These are phyloP conservation scores for Boletus eberwhitei DNA, from an alignment of 768 basidiomycete species.

Conservation along the genomic window DNA sequence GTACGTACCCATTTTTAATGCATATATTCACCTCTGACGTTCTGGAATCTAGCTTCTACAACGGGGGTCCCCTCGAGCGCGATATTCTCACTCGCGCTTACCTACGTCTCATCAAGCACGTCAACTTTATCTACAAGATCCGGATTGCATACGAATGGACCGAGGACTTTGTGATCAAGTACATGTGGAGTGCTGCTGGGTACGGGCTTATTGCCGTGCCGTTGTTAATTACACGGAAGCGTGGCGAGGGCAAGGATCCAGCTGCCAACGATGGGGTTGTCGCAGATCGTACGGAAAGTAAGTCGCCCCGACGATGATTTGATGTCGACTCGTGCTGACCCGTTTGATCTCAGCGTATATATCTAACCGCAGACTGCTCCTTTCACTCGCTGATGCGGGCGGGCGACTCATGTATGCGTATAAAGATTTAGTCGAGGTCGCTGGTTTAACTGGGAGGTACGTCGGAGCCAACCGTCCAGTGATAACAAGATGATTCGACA, in stretches of 20 bases:
- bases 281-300: constrained; percentile 51
- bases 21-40: background rate
- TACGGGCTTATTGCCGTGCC: constrained; percentile 92
- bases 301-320: constrained; percentile 2
- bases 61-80: constrained; percentile 80
- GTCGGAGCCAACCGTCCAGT: background rate
- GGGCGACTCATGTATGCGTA: constrained; percentile 96
- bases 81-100: constrained; percentile 81
- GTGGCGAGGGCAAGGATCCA: constrained; percentile 6
- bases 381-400: constrained; percentile 96
- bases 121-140: constrained; percentile 93
- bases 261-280: constrained; percentile 33
- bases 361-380: constrained; percentile 83
- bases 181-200: constrained; percentile 90
- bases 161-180: constrained; percentile 96
- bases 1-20: constrained; percentile 39
- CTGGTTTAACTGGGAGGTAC: constrained; percentile 74
- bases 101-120: constrained; percentile 74
- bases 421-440: constrained; percentile 93
- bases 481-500: background rate
- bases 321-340: background rate
- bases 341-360: constrained; percentile 62
- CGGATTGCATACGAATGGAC: constrained; percentile 94
- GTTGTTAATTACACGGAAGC: constrained; percentile 62
- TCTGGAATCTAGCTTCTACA: constrained; percentile 68